These are phyloP conservation scores for Spergularia marina DNA, from an alignment of 148 eudicot species.

Conservation along the genomic window DNA sequence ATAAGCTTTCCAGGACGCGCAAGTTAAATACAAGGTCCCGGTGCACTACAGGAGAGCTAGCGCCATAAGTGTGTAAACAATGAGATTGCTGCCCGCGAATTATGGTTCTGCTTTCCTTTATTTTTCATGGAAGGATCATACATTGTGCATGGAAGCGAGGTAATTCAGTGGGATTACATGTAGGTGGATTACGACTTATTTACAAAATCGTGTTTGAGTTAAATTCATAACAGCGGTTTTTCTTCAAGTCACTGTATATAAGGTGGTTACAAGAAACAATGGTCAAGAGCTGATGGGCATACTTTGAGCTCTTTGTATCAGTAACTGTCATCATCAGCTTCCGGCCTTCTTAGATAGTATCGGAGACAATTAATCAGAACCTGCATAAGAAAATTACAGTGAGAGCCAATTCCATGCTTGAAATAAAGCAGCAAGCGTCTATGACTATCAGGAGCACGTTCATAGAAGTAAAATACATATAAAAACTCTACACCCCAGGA, in stretches of 20 bases:
- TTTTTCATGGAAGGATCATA: slow-evolving; percentile 6
- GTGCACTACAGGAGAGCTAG: too few relatives aligned
- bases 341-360: slow-evolving; percentile 81
- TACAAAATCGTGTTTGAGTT: slow-evolving; percentile 13
- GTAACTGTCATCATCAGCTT: slow-evolving; percentile 87
- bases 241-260: neutral
- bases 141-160: neutral
- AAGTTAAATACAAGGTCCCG: neutral
- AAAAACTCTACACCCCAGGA: too few relatives aligned
- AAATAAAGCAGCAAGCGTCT: neutral
- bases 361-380: slow-evolving; percentile 76
- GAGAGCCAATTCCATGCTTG: neutral
- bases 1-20: neutral
- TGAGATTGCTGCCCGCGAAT: neutral
- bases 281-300: neutral
- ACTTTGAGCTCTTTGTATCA: slow-evolving; percentile 27
- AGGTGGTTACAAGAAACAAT: neutral
- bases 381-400: slow-evolving; percentile 34
- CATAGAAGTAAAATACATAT: too few relatives aligned
- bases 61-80: neutral
- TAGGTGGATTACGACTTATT: neutral
- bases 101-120: neutral
- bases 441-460: too few relatives aligned
- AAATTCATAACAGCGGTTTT: neutral
- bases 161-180: neutral